Base-by-base conservation (phyloP, 2,329 filamentous ascomycete genomes). In the Aspergillus texensis region DNA sequence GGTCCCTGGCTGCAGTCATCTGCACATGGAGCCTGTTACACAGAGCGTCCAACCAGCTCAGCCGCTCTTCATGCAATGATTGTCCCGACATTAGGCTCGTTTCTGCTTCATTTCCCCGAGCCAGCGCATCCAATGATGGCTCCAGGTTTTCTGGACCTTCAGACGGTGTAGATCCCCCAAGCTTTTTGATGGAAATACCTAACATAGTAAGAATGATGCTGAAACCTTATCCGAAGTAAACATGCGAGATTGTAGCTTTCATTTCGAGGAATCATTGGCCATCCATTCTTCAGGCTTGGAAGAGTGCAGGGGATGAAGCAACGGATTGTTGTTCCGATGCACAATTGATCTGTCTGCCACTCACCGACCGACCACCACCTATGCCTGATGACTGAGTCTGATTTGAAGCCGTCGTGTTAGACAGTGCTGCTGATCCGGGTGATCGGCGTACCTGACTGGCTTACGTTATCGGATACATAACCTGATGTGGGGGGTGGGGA, bases 11-110 rank as follows among this genome's bases (percentile, higher is more conserved):
- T 58, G 36, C 43, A 62, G 66, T 69, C 66, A 69, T 67, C 66
- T 67, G 67, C 64, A 65, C 67, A 58, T 43, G 58, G 50, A 32
- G 60, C 30, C 62, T 43, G 62, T 48, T 57, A n/a, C 61, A 61
- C 50, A 52, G 41, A 36, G 32, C 21, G 52, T 56, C 65, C 66
- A 68, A 66, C 62, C 62, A 65, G 61, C 52, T 41, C 59, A 45
- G 45, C 59, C 61, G 53, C 61, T 61, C 60, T 50, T 61, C 65
- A 69, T 69, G 67, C 65, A 68, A 63, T 66, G 67, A 68, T 70
- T 70, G 62, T 65, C 67, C 63, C 62, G 58, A 61, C 67, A 67
- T 68, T 62, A 65, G 62, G 60, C 59, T 66, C 61, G 50, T 55
- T 43, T 39, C 36, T 66, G 66, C 66, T 68, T 66, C 63, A 63